Base-by-base conservation (phyloP, 106 monocot genomes). In the Dioscorea dumetorum region DNA sequence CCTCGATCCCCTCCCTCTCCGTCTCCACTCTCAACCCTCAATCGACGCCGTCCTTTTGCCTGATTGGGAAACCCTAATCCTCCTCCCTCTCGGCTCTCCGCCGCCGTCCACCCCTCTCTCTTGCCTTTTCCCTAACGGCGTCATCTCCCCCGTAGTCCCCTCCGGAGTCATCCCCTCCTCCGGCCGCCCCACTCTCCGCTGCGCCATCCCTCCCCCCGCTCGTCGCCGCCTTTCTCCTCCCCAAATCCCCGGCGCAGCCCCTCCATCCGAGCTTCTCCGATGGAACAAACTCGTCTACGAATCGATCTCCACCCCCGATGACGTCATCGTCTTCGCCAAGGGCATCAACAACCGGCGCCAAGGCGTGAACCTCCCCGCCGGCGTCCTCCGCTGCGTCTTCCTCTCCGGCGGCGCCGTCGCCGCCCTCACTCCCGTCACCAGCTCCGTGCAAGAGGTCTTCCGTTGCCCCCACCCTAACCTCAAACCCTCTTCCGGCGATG, bases 241-340 rank as follows among this genome's bases (percentile, higher is more conserved):
- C 22, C 48, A 32, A 74, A 33, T 68, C 16, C 88, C 93, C 15
- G 41, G 65, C 21, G 12, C 28, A 17, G 13, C 20, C 53, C 57
- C 48, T 20, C 13, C 48, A 17, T 21, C 57, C 13, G 66, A 73
- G 58, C 74, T 90, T 79, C 14, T 75, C 49, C 73, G 79, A 23
- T 90, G 82, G 90, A 80, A 35, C 22, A 58, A 61, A 24, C 49
- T 90, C 48, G 90, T 69, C 21, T 94, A 84, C 80, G 86, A 94
- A 33, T 61, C 93, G 8, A 13, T 78, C 64, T 76, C 84, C 49
- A 84, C 86, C 31, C 24, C 61, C 33, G 59, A 67, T 23, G 93
- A 90, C 70, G 80, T 90, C 50, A 70, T 94, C 76, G 67, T 94
- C 56, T 90, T 94, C 77, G 93, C 86, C 58, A 94, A 94, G 66